These are phyloP conservation scores for Camellia granthamiana DNA, from an alignment of 148 eudicot genomes.

Conservation along the genomic window DNA sequence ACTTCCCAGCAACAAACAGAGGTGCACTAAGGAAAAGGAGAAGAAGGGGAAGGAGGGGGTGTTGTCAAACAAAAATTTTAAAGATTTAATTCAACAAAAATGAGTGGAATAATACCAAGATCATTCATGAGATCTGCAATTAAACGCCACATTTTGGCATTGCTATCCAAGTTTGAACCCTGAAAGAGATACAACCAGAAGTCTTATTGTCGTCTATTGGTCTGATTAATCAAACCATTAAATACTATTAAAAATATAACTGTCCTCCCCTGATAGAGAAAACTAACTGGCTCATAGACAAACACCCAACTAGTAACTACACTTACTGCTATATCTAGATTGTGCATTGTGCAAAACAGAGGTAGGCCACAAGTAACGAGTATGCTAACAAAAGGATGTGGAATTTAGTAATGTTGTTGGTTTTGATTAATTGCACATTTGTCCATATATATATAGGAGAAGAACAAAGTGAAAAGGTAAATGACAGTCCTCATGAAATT, in stretches of 20 bases:
- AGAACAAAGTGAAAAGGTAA: background rate
- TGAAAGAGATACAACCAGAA: constrained; percentile 23
- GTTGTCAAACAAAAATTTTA: background rate
- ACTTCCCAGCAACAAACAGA: background rate
- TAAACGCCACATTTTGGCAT: constrained; percentile 99
- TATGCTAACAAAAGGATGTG: background rate
- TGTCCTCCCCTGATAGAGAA: background rate
- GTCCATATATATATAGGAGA: background rate
- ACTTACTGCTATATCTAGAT: background rate
- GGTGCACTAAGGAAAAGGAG: background rate
- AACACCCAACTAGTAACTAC: background rate
- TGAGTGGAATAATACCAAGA: constrained; percentile 59
- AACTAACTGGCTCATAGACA: background rate
- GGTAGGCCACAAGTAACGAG: background rate
- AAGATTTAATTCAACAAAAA: constrained; percentile 12
- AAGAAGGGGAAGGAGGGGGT: background rate
- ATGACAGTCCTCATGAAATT: background rate
- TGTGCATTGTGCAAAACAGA: background rate
- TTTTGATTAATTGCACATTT: background rate
- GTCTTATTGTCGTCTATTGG: background rate
- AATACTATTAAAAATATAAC: background rate
- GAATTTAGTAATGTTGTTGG: background rate
- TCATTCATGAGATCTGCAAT: constrained; percentile 99
- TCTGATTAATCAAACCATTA: background rate
- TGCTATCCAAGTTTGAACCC: constrained; percentile 96